These are phyloP conservation scores for Monosporascus sp. DNA, from an alignment of 2,329 filamentous ascomycete genomes.

Conservation along the genomic window DNA sequence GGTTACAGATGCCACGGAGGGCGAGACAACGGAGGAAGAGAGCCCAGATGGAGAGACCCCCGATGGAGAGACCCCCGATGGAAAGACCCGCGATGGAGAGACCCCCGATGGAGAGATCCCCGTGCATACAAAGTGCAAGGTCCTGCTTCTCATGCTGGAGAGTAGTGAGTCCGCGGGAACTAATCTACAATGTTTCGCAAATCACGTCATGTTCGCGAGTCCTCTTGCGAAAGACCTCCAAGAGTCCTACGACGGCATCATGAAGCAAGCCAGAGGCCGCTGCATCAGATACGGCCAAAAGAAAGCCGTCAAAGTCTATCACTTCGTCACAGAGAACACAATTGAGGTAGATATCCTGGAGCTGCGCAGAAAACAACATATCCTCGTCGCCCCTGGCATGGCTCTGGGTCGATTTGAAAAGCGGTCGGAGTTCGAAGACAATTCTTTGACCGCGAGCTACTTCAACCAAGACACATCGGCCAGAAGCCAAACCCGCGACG, in stretches of 20 bases:
- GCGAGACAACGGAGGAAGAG: no score
- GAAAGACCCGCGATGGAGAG: no score
- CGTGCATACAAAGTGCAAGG: conserved; percentile 8
- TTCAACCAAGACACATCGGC: neutral
- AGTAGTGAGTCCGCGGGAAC: conserved; percentile 34
- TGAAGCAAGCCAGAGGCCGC: conserved; percentile 36
- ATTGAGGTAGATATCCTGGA: conserved; percentile 36
- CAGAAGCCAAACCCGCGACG: neutral
- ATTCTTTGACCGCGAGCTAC: neutral
- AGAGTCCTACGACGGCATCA: conserved; percentile 28
- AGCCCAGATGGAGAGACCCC: no score
- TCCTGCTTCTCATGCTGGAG: conserved; percentile 34
- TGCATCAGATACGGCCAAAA: conserved; percentile 35
- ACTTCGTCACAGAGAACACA: conserved; percentile 33
- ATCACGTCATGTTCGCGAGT: conserved; percentile 36
- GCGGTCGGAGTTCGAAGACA: neutral
- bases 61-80: no score
- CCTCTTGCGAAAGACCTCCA: conserved; percentile 27
- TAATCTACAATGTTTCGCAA: conserved; percentile 34
- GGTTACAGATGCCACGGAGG: no score
- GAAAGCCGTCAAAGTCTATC: conserved; percentile 33
- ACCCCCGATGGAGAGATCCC: no score
- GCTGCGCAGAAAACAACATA: conserved; percentile 17
- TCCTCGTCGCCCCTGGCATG: conserved; percentile 7
- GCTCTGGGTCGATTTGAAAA: conserved; percentile 9